Conservation (phyloP, 2,329 filamentous ascomycete genomes). For the Claviceps africana region DNA sequence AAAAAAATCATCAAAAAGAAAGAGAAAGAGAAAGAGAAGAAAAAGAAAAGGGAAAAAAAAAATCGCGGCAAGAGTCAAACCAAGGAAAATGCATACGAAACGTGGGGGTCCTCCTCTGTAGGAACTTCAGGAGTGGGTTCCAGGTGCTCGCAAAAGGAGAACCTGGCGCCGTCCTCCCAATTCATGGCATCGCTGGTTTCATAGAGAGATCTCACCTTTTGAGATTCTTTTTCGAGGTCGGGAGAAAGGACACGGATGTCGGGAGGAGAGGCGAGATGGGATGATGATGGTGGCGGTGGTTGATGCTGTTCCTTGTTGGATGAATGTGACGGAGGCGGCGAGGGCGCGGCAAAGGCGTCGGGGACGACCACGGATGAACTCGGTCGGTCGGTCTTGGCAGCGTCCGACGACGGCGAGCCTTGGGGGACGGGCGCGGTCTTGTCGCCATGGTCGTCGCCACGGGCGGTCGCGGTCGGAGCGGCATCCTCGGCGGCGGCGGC, state of each 20-base stretch:
- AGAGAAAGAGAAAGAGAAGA: not conserved
- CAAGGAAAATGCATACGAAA: constrained; percentile 39
- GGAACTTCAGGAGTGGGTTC: constrained; percentile 37
- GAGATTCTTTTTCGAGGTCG: constrained; percentile 48
- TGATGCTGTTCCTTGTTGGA: not conserved
- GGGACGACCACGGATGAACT: not conserved
- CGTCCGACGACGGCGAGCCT: not conserved
- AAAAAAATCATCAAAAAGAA: too few relatives aligned
- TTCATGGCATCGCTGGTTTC: constrained; percentile 38
- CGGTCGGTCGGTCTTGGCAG: not conserved
- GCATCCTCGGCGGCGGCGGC: not conserved
- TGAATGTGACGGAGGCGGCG: not conserved
- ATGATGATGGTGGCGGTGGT: not conserved
- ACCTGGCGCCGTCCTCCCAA: constrained; percentile 37
- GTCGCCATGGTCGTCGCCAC: not conserved
- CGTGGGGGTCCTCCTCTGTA: constrained; percentile 37
- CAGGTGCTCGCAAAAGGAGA: constrained; percentile 33
- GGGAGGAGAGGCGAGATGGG: constrained; percentile 18
- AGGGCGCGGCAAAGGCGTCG: not conserved
- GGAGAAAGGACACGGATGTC: constrained; percentile 39
- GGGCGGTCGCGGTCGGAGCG: constrained; percentile 1
- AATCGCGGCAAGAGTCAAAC: constrained; percentile 17
- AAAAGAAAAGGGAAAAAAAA: not conserved
- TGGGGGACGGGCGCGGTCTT: not conserved
- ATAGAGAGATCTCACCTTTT: constrained; percentile 55